phyloP scores from a whole-genome alignment of 345 rosid genomes.

The Lepidium didymum region DNA sequence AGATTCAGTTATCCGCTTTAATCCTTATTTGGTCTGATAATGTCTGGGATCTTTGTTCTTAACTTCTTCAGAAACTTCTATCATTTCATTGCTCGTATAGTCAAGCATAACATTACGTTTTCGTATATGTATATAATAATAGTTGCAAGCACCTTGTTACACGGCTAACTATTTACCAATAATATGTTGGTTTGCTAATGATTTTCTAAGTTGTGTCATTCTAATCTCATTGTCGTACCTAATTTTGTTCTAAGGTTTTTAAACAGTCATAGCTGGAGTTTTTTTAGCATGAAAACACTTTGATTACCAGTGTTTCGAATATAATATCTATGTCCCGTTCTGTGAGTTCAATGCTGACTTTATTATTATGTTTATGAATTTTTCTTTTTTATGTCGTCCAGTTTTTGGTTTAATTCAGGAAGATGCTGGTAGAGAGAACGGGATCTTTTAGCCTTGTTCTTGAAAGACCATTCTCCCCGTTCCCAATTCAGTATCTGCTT shows the following conservation, averaged over 20 bases:
- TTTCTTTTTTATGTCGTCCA: conserved; percentile 31
- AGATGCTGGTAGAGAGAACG: conserved; percentile 46
- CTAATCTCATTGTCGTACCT: background rate
- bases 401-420: conserved; percentile 56
- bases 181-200: background rate
- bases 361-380: conserved; percentile 18
- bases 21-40: background rate
- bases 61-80: background rate
- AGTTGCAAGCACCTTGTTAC: background rate
- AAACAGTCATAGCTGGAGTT: background rate
- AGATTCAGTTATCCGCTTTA: background rate
- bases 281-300: background rate
- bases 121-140: background rate
- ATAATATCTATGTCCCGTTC: background rate
- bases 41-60: background rate
- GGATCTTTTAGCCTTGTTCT: conserved; percentile 71
- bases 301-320: background rate
- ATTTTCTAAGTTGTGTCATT: background rate
- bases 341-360: background rate
- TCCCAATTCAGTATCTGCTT: conserved; percentile 61
- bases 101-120: background rate
- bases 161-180: too few species aligned
- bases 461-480: conserved; percentile 79
- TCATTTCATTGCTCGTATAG: background rate
- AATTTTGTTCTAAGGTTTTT: background rate